These are phyloP conservation scores for Metschnikowia gruessii DNA, from an alignment of 805 yeast species.

Conservation along the genomic window DNA sequence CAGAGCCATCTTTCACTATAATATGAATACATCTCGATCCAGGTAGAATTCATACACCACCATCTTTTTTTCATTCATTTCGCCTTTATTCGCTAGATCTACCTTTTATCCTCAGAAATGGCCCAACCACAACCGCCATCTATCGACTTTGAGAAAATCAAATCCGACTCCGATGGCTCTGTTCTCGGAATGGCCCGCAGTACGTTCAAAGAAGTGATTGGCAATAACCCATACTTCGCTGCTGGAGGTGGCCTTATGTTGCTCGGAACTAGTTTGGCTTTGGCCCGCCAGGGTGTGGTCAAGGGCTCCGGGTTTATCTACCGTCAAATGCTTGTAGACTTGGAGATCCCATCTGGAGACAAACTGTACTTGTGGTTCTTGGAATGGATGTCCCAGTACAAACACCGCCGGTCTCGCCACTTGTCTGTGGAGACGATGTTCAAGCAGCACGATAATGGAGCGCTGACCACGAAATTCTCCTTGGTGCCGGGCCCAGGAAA, in stretches of 20 bases:
- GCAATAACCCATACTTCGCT: slow-evolving; percentile 89
- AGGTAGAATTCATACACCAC: no score
- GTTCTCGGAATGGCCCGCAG: slow-evolving; percentile 30
- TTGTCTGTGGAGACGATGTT: slow-evolving; percentile 85
- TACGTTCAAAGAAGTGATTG: slow-evolving; percentile 53
- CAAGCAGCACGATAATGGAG: slow-evolving; percentile 88
- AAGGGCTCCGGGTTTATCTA: slow-evolving; percentile 66
- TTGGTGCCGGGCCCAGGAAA: slow-evolving; percentile 98
- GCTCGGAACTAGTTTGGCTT: slow-evolving; percentile 83
- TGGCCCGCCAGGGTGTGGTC: slow-evolving; percentile 66
- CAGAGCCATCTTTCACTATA: no score
- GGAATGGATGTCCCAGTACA: slow-evolving; percentile 91
- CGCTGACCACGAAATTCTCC: slow-evolving; percentile 80
- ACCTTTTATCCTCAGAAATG: not conserved
- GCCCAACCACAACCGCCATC: slow-evolving; percentile 16
- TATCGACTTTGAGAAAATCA: slow-evolving; percentile 38
- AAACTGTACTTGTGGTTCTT: slow-evolving; percentile 93
- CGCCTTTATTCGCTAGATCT: not conserved
- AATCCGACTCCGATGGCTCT: slow-evolving; percentile 37
- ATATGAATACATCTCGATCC: no score
- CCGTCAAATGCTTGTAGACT: slow-evolving; percentile 81
- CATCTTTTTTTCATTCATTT: not conserved
- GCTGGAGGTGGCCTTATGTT: slow-evolving; percentile 99
- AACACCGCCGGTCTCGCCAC: slow-evolving; percentile 74
- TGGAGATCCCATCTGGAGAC: slow-evolving; percentile 91